Evolutionary conservation across 805 yeast genomes (phyloP).

Genomic region (Saccharomycopsis malanga): DNA sequence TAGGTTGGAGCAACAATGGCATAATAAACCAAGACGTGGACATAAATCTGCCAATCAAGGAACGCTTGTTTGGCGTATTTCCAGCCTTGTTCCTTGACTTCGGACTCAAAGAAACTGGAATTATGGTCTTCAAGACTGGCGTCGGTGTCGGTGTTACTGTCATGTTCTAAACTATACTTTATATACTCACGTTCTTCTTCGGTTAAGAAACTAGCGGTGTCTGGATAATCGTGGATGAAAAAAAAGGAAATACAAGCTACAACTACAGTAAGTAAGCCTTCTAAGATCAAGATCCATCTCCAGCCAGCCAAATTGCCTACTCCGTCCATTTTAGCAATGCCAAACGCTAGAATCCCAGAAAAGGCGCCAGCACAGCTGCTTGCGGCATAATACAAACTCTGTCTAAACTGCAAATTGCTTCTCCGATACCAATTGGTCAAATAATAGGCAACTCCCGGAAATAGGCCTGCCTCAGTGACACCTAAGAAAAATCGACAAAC

Average conservation of each 20-base stretch:
- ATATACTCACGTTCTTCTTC: slow-evolving; percentile 30
- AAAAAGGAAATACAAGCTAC: slow-evolving; percentile 32
- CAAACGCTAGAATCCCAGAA: slow-evolving; percentile 38
- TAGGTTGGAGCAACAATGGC: slow-evolving; percentile 32
- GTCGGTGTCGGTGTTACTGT: slow-evolving; percentile 21
- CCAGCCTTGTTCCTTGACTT: slow-evolving; percentile 10
- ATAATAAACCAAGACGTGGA: slow-evolving; percentile 27
- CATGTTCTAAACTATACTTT: slow-evolving; percentile 18
- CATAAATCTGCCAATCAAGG: slow-evolving; percentile 30
- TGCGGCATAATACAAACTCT: slow-evolving; percentile 34
- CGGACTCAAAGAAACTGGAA: slow-evolving; percentile 17
- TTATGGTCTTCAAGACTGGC: slow-evolving; percentile 13
- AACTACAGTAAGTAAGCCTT: slow-evolving; percentile 38
- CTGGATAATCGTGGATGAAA: slow-evolving; percentile 39
- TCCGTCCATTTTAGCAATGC: slow-evolving; percentile 30
- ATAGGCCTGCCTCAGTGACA: slow-evolving; percentile 35
- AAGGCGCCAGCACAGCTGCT: slow-evolving; percentile 34
- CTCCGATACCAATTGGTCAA: slow-evolving; percentile 35
- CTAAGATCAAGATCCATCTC: slow-evolving; percentile 38
- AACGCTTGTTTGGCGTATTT: slow-evolving; percentile 23
- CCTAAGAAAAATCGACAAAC: slow-evolving; percentile 42
- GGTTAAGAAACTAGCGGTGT: slow-evolving; percentile 36
- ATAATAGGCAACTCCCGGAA: slow-evolving; percentile 35
- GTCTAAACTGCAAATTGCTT: slow-evolving; percentile 33
- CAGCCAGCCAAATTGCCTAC: slow-evolving; percentile 36